Conservation (phyloP, 768 basidiomycete species). For the Boletus rex-veris region DNA sequence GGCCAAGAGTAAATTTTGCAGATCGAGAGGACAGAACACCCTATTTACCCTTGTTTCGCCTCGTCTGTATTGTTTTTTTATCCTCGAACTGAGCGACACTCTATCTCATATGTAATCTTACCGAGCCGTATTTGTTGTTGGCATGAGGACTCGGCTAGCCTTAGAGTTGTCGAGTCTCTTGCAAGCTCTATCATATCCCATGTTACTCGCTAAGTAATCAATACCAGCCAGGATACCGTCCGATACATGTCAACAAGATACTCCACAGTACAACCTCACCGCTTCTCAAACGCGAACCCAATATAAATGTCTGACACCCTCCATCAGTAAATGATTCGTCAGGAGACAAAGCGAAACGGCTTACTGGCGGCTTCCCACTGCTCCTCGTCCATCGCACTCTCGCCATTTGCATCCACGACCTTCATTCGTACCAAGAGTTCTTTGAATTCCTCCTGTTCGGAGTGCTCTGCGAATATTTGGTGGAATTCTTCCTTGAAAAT, state of each 20-base stretch:
- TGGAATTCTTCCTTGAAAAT: slow-evolving; percentile 89
- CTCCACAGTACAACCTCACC: slow-evolving; percentile 18
- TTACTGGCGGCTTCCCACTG: slow-evolving; percentile 99
- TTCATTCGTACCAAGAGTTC: slow-evolving; percentile 87
- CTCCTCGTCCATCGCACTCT: slow-evolving; percentile 89
- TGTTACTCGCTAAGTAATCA: background rate
- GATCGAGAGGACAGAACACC: background rate
- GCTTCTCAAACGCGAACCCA: slow-evolving; percentile 87
- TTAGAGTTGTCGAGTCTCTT: background rate
- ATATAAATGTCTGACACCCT: slow-evolving; percentile 76
- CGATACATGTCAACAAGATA: background rate
- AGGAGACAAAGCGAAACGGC: slow-evolving; percentile 30
- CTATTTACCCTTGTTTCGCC: slow-evolving; percentile 11
- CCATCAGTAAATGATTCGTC: slow-evolving; percentile 4
- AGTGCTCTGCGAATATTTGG: slow-evolving; percentile 80
- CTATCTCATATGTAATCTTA: slow-evolving; percentile 33
- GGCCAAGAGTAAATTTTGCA: slow-evolving; percentile 72
- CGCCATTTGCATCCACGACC: slow-evolving; percentile 81
- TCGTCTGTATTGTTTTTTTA: background rate
- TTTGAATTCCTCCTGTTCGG: slow-evolving; percentile 74
- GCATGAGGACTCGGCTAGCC: background rate
- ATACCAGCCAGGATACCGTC: slow-evolving; percentile 4
- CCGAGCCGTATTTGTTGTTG: slow-evolving; percentile 18
- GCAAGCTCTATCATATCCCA: slow-evolving; percentile 3
- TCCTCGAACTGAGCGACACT: slow-evolving; percentile 13